These are phyloP conservation scores for Monosporascus sp. DNA, from an alignment of 2,329 filamentous ascomycete species.

Conservation along the genomic window DNA sequence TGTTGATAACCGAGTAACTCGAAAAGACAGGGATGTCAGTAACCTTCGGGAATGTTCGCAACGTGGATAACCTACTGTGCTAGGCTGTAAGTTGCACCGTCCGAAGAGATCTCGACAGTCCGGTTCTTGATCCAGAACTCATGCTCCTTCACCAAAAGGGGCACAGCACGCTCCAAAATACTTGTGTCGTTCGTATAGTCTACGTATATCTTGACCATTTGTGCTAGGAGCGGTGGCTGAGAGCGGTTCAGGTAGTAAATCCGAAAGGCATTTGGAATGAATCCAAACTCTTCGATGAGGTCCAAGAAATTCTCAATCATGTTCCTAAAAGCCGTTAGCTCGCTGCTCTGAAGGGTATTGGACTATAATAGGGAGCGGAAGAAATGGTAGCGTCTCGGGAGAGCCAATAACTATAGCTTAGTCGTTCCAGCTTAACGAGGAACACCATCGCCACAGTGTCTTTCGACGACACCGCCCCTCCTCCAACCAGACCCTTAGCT, in stretches of 20 bases:
- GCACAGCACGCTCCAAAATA: constrained; percentile 56
- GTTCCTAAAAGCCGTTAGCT: constrained; percentile 35
- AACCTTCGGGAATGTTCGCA: background rate
- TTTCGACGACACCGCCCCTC: too few relatives aligned
- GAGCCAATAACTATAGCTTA: too few relatives aligned
- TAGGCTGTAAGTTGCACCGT: constrained; percentile 46
- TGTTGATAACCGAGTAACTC: constrained; percentile 58
- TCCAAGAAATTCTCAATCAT: constrained; percentile 68
- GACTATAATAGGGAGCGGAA: background rate
- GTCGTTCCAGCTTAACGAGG: background rate
- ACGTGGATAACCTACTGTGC: constrained; percentile 40
- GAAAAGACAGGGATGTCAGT: background rate
- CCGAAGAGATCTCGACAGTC: constrained; percentile 45
- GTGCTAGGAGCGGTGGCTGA: constrained; percentile 60
- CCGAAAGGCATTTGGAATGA: constrained; percentile 64
- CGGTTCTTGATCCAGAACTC: constrained; percentile 60
- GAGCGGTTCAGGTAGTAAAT: constrained; percentile 65
- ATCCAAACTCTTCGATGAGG: constrained; percentile 58
- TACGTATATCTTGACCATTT: constrained; percentile 62
- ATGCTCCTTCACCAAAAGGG: constrained; percentile 59
- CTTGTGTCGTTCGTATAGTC: constrained; percentile 60
- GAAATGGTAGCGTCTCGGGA: too few relatives aligned
- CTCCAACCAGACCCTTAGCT: background rate
- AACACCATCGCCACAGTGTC: background rate
- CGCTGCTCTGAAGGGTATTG: background rate